Evolutionary conservation across 2,329 filamentous ascomycete genomes (phyloP), one percentile per base, ranked within the genome.

Genomic region (Penicillium janthinellum): DNA sequence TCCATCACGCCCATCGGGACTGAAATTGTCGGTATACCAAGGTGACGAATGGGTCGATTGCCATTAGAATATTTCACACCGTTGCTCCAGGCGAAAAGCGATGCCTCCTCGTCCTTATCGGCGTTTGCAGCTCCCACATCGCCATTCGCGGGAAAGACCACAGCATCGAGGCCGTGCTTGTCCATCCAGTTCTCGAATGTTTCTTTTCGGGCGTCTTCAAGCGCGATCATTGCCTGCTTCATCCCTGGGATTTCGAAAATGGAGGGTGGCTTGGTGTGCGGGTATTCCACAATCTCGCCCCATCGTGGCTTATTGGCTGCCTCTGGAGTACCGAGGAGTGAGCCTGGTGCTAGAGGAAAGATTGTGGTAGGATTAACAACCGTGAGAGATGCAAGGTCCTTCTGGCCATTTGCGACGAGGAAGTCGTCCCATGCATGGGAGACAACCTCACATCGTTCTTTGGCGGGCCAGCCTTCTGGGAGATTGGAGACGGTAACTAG

Each of bases 41-140:
- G 72, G 56, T 86, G 83, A 11, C 83, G 74, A 1, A 86, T 72
- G 0, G 80, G 81, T 1, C 82, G 73, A 54, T 84, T 84, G 0
- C 83, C 83, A 56, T 85, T 83, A 0, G 78, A 80, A 59, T 85
- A 86, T 42, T 78, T 79, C 4, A 85, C 78, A 0, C 84, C 84
- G 50, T 85, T 83, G 31, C 73, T 75, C 58, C 79, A 74, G 4
- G 78, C 79, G 57, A 79, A 73, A 10, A 65, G 58, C 12, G 78
- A 73, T 35, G 67, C 64, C 6, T 67, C 60, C 17, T 66, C 57
- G 39, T 73, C 71, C 0, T 66, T 62, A 64, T 86, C 83, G 0
- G 82, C 69, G 66, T 85, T 76, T 5, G 82, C 79, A 6, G 73
- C 70, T 0, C 80, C 83, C 0, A 85, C 75, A 60, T 86, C 83